These are phyloP conservation scores for Benincasa hispida DNA, from an alignment of 306 rosid genomes.

Conservation along the genomic window DNA sequence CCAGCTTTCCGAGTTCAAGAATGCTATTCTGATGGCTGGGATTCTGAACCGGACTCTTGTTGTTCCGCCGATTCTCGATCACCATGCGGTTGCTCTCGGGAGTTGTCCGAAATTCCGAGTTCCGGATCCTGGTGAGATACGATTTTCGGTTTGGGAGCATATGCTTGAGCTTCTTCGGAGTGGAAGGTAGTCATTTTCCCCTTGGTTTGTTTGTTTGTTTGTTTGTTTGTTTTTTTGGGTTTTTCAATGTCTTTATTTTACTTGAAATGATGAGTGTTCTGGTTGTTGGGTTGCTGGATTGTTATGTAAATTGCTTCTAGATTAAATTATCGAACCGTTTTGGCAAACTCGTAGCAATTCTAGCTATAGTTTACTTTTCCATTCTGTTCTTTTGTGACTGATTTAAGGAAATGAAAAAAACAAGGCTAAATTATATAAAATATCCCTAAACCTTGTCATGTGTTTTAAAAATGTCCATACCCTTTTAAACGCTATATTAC, in stretches of 20 bases:
- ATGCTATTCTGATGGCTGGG: constrained; percentile 46
- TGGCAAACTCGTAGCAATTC: not conserved
- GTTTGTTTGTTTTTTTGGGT: no score
- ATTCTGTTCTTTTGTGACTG: not conserved
- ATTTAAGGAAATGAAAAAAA: not conserved
- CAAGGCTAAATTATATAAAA: not conserved
- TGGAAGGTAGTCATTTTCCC: constrained; percentile 35
- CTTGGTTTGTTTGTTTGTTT: not conserved
- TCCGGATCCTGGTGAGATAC: constrained; percentile 30
- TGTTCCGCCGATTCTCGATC: constrained; percentile 75
- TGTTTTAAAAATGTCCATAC: no score
- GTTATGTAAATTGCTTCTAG: not conserved
- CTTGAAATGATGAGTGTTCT: not conserved
- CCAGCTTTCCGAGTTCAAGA: constrained; percentile 74
- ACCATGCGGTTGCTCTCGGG: constrained; percentile 76
- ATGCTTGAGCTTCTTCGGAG: constrained; percentile 35
- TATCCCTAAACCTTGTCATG: not conserved
- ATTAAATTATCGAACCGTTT: not conserved
- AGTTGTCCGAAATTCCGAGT: constrained; percentile 86
- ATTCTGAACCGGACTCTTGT: constrained; percentile 74
- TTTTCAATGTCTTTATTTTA: not conserved
- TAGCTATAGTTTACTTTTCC: not conserved
- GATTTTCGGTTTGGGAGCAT: constrained; percentile 72
- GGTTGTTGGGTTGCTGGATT: not conserved
- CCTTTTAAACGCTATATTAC: no score